Evolutionary conservation across 2,329 filamentous ascomycete genomes (phyloP), one percentile per base, ranked within the genome.

Genomic region (Colletotrichum nymphaeae): DNA sequence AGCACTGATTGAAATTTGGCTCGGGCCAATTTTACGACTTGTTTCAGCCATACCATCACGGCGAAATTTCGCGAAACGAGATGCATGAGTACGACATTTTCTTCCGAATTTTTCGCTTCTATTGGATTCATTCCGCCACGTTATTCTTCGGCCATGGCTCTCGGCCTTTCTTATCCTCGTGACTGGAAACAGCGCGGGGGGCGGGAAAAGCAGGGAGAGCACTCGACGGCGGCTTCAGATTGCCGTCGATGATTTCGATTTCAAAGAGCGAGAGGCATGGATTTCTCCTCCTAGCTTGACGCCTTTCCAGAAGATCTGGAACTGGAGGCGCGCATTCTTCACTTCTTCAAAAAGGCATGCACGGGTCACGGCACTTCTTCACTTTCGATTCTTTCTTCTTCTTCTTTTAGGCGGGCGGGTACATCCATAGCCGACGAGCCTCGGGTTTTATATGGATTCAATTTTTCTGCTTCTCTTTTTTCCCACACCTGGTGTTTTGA

Each of bases 11-110:
- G 76, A 79, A 22, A 35, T 55, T 60, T 56, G 53, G 65, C 46
- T 19, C 35, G 67, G 78, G 76, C 78, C 78, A 78, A 78, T 78
- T 78, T 77, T 69, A 78, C 69, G 55, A 76, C 60, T 72, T 76
- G 77, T 81, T 79, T 80, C 79, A 79, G 77, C 78, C 77, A 71
- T 67, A 42, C 32, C 59, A 42, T 57, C 69, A 60, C 67, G 53
- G 66, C 60, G 53, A 35, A 63, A 55, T 55, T 73, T 59, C 59
- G 70, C 70, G 66, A 69, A 69, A 73, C 70, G 70, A 73, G 59
- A 73, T 64, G 70, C 66, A 73, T 69, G 70, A 73, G 70, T 69
- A 73, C 59, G 70, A 73, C 59, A 73, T 63, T 58, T 73, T 73
- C 56, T 63, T 63, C 60, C 30, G 63, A 63, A 65, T 60, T 28